These are phyloP conservation scores for Paramecium pentaurelia DNA, from an alignment of 73 alveolate genomes.

Conservation along the genomic window DNA sequence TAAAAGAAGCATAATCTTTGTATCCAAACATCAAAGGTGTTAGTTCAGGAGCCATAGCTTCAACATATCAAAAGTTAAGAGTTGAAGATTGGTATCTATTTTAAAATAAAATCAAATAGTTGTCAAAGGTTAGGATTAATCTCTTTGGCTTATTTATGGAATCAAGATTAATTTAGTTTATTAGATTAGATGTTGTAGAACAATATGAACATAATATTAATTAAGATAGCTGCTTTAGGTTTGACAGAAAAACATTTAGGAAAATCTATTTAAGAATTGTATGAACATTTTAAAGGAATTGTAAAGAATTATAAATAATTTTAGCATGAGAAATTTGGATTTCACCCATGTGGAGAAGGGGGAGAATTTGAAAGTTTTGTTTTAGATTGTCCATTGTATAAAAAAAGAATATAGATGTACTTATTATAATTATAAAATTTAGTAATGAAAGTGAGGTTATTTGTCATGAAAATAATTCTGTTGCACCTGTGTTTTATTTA, in stretches of 20 bases:
- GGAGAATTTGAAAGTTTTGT: slow-evolving; percentile 98
- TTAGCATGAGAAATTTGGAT: slow-evolving; percentile 81
- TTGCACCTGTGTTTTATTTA: background rate
- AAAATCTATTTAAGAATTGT: slow-evolving; percentile 57
- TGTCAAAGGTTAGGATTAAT: slow-evolving; percentile 88
- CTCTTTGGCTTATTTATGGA: slow-evolving; percentile 93
- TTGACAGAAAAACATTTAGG: slow-evolving; percentile 73
- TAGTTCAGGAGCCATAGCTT: slow-evolving; percentile 94
- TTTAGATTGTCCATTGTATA: slow-evolving; percentile 90
- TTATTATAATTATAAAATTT: background rate
- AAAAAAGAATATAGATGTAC: slow-evolving; percentile 58
- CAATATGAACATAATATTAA: slow-evolving; percentile 85
- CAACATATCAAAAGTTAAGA: slow-evolving; percentile 93
- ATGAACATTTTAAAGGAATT: slow-evolving; percentile 64
- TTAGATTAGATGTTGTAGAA: slow-evolving; percentile 89
- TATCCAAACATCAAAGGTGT: slow-evolving; percentile 92
- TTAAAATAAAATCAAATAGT: background rate
- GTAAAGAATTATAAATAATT: background rate
- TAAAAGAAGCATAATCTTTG: slow-evolving; percentile 77
- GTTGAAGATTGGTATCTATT: slow-evolving; percentile 85
- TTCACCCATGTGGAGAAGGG: slow-evolving; percentile 99
- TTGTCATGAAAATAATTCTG: background rate
- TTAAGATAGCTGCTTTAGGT: slow-evolving; percentile 93
- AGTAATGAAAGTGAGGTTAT: slow-evolving; percentile 23
- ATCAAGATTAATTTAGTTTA: slow-evolving; percentile 81